Evolutionary conservation across 306 rosid species (phyloP).

Genomic region (Amphicarpaea edgeworthii): DNA sequence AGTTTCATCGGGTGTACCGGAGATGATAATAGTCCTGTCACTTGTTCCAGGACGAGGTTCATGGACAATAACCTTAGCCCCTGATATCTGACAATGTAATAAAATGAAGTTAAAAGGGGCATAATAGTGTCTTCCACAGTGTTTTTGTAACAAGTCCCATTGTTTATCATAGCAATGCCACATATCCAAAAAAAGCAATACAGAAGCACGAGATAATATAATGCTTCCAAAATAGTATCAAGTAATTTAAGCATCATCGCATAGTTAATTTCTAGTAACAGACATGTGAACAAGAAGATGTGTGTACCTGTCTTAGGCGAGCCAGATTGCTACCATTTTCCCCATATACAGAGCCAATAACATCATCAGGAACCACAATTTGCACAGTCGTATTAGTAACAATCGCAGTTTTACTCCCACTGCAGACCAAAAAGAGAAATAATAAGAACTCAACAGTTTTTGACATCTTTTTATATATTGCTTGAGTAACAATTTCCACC

Average conservation of each 20-base stretch:
- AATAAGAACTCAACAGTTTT: constrained; percentile 33
- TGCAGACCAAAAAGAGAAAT: constrained; percentile 51
- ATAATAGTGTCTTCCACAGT: not conserved
- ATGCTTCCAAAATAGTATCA: constrained; percentile 20
- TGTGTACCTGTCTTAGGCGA: constrained; percentile 81
- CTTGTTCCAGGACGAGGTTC: constrained; percentile 70
- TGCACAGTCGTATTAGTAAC: constrained; percentile 87
- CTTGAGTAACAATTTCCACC: not conserved
- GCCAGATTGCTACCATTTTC: constrained; percentile 79
- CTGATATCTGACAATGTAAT: constrained; percentile 70
- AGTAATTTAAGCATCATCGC: constrained; percentile 30
- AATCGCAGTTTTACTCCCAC: constrained; percentile 76
- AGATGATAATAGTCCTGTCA: constrained; percentile 70
- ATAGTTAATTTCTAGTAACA: constrained; percentile 26
- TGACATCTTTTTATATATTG: not conserved
- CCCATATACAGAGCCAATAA: constrained; percentile 77
- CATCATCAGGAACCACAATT: constrained; percentile 75
- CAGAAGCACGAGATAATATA: not conserved
- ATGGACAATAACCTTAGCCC: constrained; percentile 77
- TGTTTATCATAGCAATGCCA: constrained; percentile 16
- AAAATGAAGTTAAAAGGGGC: constrained; percentile 23
- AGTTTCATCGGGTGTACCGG: constrained; percentile 95
- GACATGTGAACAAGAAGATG: constrained; percentile 2
- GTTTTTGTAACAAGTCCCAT: constrained; percentile 19
- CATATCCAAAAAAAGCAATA: constrained; percentile 18